Base-by-base conservation (phyloP, 2,329 filamentous ascomycete species). In the Ambrosiella beaveri region DNA sequence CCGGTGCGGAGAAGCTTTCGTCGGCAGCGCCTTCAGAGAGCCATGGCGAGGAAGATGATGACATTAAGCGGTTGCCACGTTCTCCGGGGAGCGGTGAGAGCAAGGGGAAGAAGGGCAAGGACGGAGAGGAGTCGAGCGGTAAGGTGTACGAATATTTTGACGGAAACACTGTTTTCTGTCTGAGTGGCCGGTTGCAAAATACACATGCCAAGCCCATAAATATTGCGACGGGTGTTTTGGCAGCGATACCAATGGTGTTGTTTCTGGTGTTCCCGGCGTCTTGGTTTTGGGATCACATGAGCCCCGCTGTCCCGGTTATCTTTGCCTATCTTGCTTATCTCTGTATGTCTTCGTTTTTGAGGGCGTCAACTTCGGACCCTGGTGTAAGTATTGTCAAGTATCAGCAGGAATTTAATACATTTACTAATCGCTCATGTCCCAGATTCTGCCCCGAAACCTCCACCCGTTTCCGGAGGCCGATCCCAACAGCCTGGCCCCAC, bases 241-340 rank as follows among this genome's bases (percentile, higher is more conserved):
- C 95, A n/a, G 69, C 93, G 44, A 67, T 95, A 13, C 93, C 93
- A 1, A 79, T 81, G 44, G 76, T 79, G 13, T 76, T 98, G 47
- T 98, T 96, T 74, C 91, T 95, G 70, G 80, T 74, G 17, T 94
- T 84, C 65, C 93, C 86, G 62, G 89, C 86, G 9, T 81, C 86
- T 19, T 95, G 86, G 80, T 69, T 95, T 57, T 96, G 89, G 89
- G 75, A 82, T 64, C 77, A 95, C 65, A 77, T 95, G 63, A 94
- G 88, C 41, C 90, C 90, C 38, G 89, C 88, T 57, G 81, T 97
- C 65, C 93, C 93, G 56, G 81, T 97, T 64, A 70, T 88, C 49
- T 97, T 95, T 71, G 90, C 82, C 57, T 98, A 98, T 68, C 66
- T 96, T n/a, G 88, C 88, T 65, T 90, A 86, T 68, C 75, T 98